Percentiles rank a stretch among this genome's conserved stretches.
Evolutionary conservation across 345 rosid genomes (phyloP).

Genomic region (Bruguiera sexangula): DNA sequence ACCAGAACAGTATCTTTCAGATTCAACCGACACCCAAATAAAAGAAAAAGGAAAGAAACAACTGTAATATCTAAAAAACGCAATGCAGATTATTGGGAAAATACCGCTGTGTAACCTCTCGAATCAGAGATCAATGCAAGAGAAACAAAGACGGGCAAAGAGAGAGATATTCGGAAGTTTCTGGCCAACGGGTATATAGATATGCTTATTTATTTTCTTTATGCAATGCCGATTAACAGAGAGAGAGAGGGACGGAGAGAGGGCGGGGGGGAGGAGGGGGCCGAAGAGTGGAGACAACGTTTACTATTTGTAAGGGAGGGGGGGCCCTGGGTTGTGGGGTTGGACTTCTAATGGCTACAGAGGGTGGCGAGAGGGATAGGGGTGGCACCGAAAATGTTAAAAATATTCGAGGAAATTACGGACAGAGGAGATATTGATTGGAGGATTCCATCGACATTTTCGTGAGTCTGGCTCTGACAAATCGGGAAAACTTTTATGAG

Average conservation of each 20-base stretch:
- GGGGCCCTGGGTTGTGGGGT: too few relatives aligned
- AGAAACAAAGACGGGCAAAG: background rate
- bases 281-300: too few relatives aligned
- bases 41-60: background rate
- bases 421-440: too few relatives aligned
- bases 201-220: too few relatives aligned
- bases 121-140: conserved; percentile 4
- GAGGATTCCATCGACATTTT: too few relatives aligned
- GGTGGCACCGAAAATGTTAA: too few relatives aligned
- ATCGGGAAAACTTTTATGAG: background rate
- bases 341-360: too few relatives aligned
- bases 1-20: conserved; percentile 2
- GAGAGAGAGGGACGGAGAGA: background rate
- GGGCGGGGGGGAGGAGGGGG: too few relatives aligned
- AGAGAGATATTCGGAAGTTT: background rate
- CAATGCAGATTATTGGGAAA: conserved; percentile 3
- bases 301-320: too few relatives aligned
- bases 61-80: background rate
- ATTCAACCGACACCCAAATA: conserved; percentile 5
- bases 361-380: too few relatives aligned
- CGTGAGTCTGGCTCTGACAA: background rate
- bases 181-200: too few relatives aligned
- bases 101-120: background rate
- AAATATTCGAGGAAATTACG: too few relatives aligned
- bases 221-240: background rate